Conservation (phyloP, 2,329 filamentous ascomycete genomes). For the Tolypocladium inflatum region DNA sequence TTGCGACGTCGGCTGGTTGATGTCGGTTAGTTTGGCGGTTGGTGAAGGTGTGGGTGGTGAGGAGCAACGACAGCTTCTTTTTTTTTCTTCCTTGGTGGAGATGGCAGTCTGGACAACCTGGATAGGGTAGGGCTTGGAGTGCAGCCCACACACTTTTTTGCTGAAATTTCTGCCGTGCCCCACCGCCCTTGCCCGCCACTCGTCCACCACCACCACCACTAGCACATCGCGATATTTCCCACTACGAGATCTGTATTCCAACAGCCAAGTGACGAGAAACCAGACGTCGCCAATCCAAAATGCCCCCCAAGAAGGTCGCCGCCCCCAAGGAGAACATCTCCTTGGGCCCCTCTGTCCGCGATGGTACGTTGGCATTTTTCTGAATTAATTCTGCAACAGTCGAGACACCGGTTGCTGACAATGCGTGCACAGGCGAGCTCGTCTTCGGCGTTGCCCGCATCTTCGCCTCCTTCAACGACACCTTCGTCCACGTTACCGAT, state of each 20-base stretch:
- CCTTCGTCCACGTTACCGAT: constrained; percentile 99
- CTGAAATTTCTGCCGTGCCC: constrained; percentile 22
- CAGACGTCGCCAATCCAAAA: constrained; percentile 45
- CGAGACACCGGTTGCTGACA: constrained; percentile 5
- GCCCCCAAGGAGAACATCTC: constrained; percentile 95
- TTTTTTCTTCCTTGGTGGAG: constrained; percentile 6
- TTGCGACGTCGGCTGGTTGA: constrained; percentile 28
- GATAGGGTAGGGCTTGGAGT: constrained; percentile 24
- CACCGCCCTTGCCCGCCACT: constrained; percentile 23
- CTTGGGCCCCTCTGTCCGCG: constrained; percentile 91
- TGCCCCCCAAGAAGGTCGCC: constrained; percentile 90
- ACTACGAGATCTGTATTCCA: constrained; percentile 19
- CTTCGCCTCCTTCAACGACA: constrained; percentile 88
- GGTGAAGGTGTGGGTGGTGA: constrained; percentile 10
- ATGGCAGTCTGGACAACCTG: neutral
- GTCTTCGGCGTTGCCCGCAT: constrained; percentile 98
- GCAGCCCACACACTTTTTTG: constrained; percentile 12
- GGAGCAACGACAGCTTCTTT: constrained; percentile 7
- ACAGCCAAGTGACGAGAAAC: constrained; percentile 24
- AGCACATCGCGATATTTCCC: constrained; percentile 13
- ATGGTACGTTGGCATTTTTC: constrained; percentile 52
- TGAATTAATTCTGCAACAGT: neutral
- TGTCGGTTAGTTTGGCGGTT: constrained; percentile 29
- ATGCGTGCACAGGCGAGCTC: constrained; percentile 62
- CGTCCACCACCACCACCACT: constrained; percentile 13